Evolutionary conservation across 129 eudicot species (phyloP), one percentile per base, ranked within the genome.

Genomic region (Flaveria bidentis): DNA sequence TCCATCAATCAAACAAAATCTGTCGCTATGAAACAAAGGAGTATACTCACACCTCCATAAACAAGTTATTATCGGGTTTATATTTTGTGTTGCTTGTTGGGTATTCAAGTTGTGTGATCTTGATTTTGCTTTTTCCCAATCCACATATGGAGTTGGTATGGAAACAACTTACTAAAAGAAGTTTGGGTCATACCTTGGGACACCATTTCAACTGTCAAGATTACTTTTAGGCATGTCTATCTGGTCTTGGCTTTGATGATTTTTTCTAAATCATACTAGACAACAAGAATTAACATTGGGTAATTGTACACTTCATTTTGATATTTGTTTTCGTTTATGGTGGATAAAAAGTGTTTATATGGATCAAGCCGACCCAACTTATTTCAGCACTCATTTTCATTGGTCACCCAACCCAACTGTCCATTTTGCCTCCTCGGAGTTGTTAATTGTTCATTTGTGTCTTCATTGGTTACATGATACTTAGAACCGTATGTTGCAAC

Each of bases 21-120:
- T 63, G 33, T 46, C 69, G 69, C 15, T 88, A 88, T 33, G 86
- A 88, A 71, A 88, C 94, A 9, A 85, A 86, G 42, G 91, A 88
- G 71, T 88, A 84, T 64, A 86, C 91, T 49, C 93, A 88, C 46
- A 88, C 90, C 9, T 90, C 93, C 10, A 90, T 88, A 50, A 88
- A 88, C 67, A 63, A 63, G 69, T 63, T 63, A 63, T 30, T 63
- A 36, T 36, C 7, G 69, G 69, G 69, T 30, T 63, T 63, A 30
- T 46, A 63, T 63, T 63, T 63, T 63, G 33, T 63, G 69, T 44
- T n/a, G 69, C 23, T 14, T 44, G 92, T 52, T 90, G 96, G 92
- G 96, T 90, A 6, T 36, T 36, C 41, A 5, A 36, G 41, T 36
- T 36, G 41, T 36, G 41, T 36, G 41, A 36, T 0, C 41, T 36